These are phyloP conservation scores for Jackrogersella minutella DNA, from an alignment of 495 filamentous ascomycete genomes.

Conservation along the genomic window DNA sequence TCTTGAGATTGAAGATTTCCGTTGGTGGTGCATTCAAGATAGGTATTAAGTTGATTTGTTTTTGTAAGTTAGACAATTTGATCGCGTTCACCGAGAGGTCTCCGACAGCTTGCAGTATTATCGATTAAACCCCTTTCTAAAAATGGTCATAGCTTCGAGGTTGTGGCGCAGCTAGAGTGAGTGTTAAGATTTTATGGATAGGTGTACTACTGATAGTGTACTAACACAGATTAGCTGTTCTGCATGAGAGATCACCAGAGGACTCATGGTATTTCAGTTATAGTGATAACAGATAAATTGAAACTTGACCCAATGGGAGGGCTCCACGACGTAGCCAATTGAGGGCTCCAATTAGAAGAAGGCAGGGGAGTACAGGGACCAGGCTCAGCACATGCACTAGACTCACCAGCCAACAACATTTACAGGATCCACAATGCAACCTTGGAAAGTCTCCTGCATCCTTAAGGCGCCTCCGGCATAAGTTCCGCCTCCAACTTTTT, in stretches of 20 bases:
- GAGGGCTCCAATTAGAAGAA: constrained; percentile 38
- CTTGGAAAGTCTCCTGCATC: constrained; percentile 34
- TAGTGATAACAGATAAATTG: constrained; percentile 26
- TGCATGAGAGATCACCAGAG: too few species aligned
- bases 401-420: constrained; percentile 22
- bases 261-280: constrained; percentile 6
- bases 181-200: background rate
- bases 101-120: constrained; percentile 19
- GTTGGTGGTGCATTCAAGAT: constrained; percentile 15
- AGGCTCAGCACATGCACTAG: background rate
- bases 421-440: constrained; percentile 23
- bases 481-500: constrained; percentile 40
- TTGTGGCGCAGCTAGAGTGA: constrained; percentile 32
- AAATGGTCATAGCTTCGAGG: constrained; percentile 23
- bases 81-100: constrained; percentile 43
- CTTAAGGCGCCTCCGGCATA: constrained; percentile 26
- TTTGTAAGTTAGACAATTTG: constrained; percentile 24
- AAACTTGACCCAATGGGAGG: constrained; percentile 6
- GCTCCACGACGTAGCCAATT: constrained; percentile 20
- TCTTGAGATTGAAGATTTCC: constrained; percentile 27
- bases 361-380: constrained; percentile 3
- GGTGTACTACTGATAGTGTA: constrained; percentile 28
- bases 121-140: constrained; percentile 27
- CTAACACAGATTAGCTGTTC: constrained; percentile 6
- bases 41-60: constrained; percentile 21